Base-by-base conservation (phyloP, 345 rosid species). In the Mallotus nudiflorus region DNA sequence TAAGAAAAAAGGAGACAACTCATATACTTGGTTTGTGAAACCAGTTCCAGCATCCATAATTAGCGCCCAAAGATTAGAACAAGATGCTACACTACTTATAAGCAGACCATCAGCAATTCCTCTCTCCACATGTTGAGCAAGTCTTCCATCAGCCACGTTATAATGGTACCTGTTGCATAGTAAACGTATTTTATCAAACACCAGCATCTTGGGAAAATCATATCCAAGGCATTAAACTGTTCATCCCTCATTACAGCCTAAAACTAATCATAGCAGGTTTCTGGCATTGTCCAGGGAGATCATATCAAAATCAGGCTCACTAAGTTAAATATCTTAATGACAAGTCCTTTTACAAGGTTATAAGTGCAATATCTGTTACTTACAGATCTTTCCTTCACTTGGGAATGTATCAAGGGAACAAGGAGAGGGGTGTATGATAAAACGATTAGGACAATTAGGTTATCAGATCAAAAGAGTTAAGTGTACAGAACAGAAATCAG, bases 11-110 rank as follows among this genome's bases (percentile, higher is more conserved):
- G 77, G 81, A 9, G 77, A 77, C 35, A 77, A 20, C 42, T 72
- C 73, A 63, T 72, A 72, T 46, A 72, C 81, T 68, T 77, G 81
- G 54, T 35, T 48, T 55, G 81, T 67, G 39, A 71, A 72, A 62
- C 68, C 68, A 68, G 81, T 77, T 68, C 77, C 81, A 37, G 81
- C 81, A 49, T 77, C 81, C 81, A 77, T 77, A 28, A 77, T 77
- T 29, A 77, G 51, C 25, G 81, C 81, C 81, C 81, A 77, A 37
- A 77, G 73, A 64, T 77, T 77, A 42, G 81, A 72, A 63, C 67
- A 77, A n/a, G 81, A 72, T 39, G 81, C 65, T 52, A 77, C 81
- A 56, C 69, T 72, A 24, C 77, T 77, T 77, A 77, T 77, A 39
- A 68, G 73, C 64, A 77, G 49, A 49, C 81, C 81, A 28, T 77